Evolutionary conservation across 179 eudicot genomes (phyloP), one percentile per base, ranked within the genome.

Genomic region (Drosera spatulata): DNA sequence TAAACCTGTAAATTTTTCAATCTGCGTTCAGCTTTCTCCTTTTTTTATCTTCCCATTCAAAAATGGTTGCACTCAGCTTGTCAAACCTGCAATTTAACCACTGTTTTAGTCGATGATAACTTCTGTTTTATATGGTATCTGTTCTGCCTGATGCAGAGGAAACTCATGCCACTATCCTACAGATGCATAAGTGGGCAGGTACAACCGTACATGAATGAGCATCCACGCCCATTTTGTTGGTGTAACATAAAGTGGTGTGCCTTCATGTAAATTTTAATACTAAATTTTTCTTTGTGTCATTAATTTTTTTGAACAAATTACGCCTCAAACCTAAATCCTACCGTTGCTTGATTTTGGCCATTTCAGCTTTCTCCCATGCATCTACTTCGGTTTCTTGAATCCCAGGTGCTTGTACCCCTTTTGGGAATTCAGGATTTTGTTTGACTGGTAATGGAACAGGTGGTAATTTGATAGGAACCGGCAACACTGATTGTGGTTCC

Each of bases 11-110:
- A 66, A 39, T n/a, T 75, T 33, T 77, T 83, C 58, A 75, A 49
- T 56, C 70, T 77, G 50, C 72, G 77, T 55, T 69, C 81, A 45
- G 96, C 95, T 71, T 84, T 84, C 53, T 39, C 73, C 75, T 69
- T 84, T 81, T 93, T 89, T 79, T 85, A 10, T 58, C 79, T 71
- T 91, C 99, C 99, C 99, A 93, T 42, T 79, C 78, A 39, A 55
- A 61, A 65, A 89, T 84, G 38, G 79, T 82, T 44, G 73, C 53
- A 38, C 66, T 65, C 72, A 93, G 56, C 69, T 78, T 86, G 58
- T 80, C 81, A 55, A 80, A 84, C 81, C 98, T 91, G 80, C 54
- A 77, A 22, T 22, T 22, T 22, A 22, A 22, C 33, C 33, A 22
- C 33, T 22, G 33, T 22, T 22, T 22, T 22, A 22, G 33, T 22